Percentiles rank a stretch among this genome's conserved stretches.
Conservation (phyloP, 768 basidiomycete species). For the Suillus discolor region DNA sequence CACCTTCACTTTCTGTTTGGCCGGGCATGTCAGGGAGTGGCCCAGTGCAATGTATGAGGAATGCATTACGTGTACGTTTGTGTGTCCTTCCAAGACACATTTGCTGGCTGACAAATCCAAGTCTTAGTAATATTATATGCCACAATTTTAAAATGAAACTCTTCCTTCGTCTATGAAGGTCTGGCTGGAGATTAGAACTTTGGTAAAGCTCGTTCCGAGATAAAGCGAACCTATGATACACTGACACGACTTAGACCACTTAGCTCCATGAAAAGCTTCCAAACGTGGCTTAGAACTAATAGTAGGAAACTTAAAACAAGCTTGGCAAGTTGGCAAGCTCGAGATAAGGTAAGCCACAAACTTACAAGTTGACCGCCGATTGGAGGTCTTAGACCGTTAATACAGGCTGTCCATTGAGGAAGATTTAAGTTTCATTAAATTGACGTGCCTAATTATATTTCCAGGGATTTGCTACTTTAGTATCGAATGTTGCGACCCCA, state of each 20-base stretch:
- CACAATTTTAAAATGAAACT: neutral
- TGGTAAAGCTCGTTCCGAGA: neutral
- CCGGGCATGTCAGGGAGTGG: neutral
- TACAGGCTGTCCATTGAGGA: neutral
- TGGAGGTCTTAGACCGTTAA: neutral
- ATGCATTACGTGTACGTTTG: neutral
- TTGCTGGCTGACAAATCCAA: neutral
- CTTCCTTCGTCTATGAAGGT: neutral
- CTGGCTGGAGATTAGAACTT: neutral
- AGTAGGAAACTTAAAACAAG: constrained; percentile 3
- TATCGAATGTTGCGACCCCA: neutral
- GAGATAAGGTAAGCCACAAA: constrained; percentile 1
- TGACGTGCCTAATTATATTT: neutral
- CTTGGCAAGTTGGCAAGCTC: neutral
- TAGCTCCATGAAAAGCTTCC: neutral
- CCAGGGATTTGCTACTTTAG: neutral
- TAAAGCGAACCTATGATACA: neutral
- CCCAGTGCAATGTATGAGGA: neutral
- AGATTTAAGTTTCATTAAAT: neutral
- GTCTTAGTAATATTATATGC: no score
- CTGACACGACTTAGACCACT: neutral
- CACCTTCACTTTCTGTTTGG: constrained; percentile 1
- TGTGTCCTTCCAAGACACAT: no score
- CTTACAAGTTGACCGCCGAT: neutral
- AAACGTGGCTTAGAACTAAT: neutral